Evolutionary conservation across 2,329 filamentous ascomycete species (phyloP).

Genomic region (Alternaria gaisen): DNA sequence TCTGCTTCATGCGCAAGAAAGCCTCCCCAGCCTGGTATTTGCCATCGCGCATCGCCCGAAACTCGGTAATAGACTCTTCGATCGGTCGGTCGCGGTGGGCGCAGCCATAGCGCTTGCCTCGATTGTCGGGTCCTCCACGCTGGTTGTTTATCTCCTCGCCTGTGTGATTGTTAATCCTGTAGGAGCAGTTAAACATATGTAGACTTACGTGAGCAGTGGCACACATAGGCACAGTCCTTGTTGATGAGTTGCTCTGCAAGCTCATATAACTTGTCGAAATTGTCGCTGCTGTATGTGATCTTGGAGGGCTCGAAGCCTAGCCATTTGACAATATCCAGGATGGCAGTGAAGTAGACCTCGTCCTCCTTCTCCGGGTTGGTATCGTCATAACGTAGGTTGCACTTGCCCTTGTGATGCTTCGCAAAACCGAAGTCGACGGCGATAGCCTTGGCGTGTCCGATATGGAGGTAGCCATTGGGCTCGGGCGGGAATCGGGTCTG

Average conservation of each 20-base stretch:
- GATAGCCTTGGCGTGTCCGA: conserved; percentile 95
- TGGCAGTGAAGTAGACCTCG: conserved; percentile 87
- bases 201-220: conserved; percentile 74
- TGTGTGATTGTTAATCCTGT: conserved; percentile 39
- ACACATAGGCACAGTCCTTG: conserved; percentile 78
- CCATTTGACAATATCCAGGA: conserved; percentile 88
- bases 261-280: conserved; percentile 88
- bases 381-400: conserved; percentile 85
- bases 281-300: conserved; percentile 89
- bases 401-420: conserved; percentile 79
- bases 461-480: conserved; percentile 92
- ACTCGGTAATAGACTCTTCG: conserved; percentile 81
- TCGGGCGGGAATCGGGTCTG: conserved; percentile 62
- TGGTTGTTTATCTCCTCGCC: conserved; percentile 86
- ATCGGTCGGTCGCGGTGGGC: conserved; percentile 77
- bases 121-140: conserved; percentile 77
- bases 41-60: conserved; percentile 89
- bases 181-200: too few species aligned
- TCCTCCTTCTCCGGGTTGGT: conserved; percentile 96
- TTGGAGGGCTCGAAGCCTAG: conserved; percentile 80
- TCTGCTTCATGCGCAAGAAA: conserved; percentile 93
- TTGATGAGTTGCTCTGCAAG: conserved; percentile 85
- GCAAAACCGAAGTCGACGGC: conserved; percentile 97
- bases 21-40: conserved; percentile 87
- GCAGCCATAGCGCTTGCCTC: conserved; percentile 78